Base-by-base conservation (phyloP, 768 basidiomycete genomes). In the Kwoniella sp. region DNA sequence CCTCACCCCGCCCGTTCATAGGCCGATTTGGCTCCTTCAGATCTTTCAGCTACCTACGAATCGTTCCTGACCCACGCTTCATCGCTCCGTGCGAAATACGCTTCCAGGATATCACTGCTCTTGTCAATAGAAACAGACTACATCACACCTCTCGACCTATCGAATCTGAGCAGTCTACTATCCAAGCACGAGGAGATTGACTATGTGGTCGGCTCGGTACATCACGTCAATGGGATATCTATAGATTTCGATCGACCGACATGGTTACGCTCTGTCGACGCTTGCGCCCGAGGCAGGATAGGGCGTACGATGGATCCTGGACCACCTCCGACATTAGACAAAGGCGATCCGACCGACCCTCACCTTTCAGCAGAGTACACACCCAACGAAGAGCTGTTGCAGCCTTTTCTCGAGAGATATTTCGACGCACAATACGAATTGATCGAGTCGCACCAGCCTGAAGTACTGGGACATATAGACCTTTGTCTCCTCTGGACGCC, bases 61-160 rank as follows among this genome's bases (percentile, higher is more conserved):
- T 81, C 79, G 15, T 98, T 93, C 80, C 79, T 97, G 20, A 77
- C 79, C 22, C 90, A 93, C 82, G 94, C 94, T 1, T 87, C 89
- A 72, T 87, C 88, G 7, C 85, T 96, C 45, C 90, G 90, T 73
- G 62, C 65, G 4, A 65, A 77, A 2, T 91, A 94, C 74, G 84
- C 86, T 2, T 74, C 82, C n/a, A 79, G 84, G 58, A 92, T 97
- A 73, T 83, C 84, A 17, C 84, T 99, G 38, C 83, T 96, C 55
- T 87, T 96, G 65, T 95, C 96, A 11, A 83, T 95, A 45, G 95
- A 99, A 81, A 96, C 94, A 7, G 96, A 98, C 74, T 88, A 85
- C 79, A 93, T 97, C 80, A 88, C 90, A 11, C 51, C 79, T 2
- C 68, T 81, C 20, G 92, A 94, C 81, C 83, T 92, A 23, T 83